A percentile compares a stretch with the other conserved stretches of the same genome.
These are phyloP conservation scores for Cryoendolithus antarcticus DNA, from an alignment of 2,329 filamentous ascomycete species.

Conservation along the genomic window DNA sequence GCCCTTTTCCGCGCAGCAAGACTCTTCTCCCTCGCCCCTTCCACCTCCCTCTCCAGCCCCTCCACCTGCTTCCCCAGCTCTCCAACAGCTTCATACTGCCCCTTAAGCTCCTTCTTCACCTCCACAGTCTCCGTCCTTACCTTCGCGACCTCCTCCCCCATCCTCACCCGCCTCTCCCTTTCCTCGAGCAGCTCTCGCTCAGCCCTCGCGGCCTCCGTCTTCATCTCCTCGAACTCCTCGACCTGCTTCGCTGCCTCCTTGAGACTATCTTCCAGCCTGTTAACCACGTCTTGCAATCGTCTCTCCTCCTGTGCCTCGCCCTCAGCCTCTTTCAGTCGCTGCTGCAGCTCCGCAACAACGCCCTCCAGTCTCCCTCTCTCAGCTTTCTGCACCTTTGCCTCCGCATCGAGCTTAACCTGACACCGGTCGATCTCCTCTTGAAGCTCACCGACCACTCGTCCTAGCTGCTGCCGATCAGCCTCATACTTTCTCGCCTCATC, in stretches of 20 bases:
- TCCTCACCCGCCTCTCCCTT: not conserved
- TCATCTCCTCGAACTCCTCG: slow-evolving; percentile 13
- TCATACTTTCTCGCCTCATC: slow-evolving; percentile 19
- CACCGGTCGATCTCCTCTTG: slow-evolving; percentile 23
- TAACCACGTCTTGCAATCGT: not conserved
- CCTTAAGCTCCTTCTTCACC: slow-evolving; percentile 1
- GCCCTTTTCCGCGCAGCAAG: not conserved
- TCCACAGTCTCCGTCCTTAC: slow-evolving; percentile 1
- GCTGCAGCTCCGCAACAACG: slow-evolving; percentile 7
- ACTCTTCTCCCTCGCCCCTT: not conserved
- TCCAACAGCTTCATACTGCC: not conserved
- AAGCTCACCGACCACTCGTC: slow-evolving; percentile 20
- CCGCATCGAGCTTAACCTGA: slow-evolving; percentile 21
- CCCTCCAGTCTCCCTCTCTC: slow-evolving; percentile 15
- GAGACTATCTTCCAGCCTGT: slow-evolving; percentile 10
- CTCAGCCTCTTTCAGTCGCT: slow-evolving; percentile 14
- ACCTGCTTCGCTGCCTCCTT: slow-evolving; percentile 8
- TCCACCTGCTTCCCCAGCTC: not conserved
- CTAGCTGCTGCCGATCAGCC: slow-evolving; percentile 19
- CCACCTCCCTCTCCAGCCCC: not conserved
- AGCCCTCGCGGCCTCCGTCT: slow-evolving; percentile 11
- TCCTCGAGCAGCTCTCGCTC: slow-evolving; percentile 4
- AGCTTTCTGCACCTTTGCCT: slow-evolving; percentile 19
- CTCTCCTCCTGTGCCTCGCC: slow-evolving; percentile 9
- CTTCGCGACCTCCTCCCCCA: slow-evolving; percentile 3